phyloP scores from a whole-genome alignment of 129 eudicot species.

The Glebionis coronaria region DNA sequence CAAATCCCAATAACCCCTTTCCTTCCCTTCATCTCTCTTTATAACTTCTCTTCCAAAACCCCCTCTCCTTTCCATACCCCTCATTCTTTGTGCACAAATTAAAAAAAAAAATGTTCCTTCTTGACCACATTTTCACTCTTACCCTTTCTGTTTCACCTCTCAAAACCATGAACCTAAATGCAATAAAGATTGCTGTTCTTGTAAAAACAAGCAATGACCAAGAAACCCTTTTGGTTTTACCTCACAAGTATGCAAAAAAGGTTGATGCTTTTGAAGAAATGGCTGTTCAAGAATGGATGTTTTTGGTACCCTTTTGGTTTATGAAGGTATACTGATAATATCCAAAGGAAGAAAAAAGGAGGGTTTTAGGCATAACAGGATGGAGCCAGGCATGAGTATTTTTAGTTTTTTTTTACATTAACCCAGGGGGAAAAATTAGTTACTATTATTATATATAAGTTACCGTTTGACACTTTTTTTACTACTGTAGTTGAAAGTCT shows the following conservation, averaged over 20 bases:
- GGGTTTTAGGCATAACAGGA: slow-evolving; percentile 37
- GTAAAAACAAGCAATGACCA: neutral
- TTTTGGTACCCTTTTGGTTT: slow-evolving; percentile 17
- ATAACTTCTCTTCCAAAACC: slow-evolving; percentile 1
- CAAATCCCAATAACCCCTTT: slow-evolving; percentile 32
- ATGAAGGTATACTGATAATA: neutral
- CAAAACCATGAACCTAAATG: neutral
- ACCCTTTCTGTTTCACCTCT: slow-evolving; percentile 1
- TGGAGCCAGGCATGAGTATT: slow-evolving; percentile 38
- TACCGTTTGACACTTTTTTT: slow-evolving; percentile 18
- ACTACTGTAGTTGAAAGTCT: neutral
- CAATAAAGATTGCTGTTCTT: slow-evolving; percentile 1
- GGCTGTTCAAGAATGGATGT: slow-evolving; percentile 32
- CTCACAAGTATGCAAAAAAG: no score
- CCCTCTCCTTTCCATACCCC: slow-evolving; percentile 11
- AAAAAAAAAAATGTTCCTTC: slow-evolving; percentile 13
- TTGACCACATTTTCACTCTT: slow-evolving; percentile 14
- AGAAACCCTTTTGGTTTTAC: slow-evolving; percentile 16
- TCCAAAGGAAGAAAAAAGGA: neutral
- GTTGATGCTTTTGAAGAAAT: no score
- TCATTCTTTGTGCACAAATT: slow-evolving; percentile 15
- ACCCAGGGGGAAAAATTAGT: slow-evolving; percentile 9
- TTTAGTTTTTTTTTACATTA: slow-evolving; percentile 17
- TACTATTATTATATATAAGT: neutral
- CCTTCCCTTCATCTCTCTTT: slow-evolving; percentile 25